phyloP scores from a whole-genome alignment of 2,329 filamentous ascomycete genomes.

The Aspergillus aculeatinus region DNA sequence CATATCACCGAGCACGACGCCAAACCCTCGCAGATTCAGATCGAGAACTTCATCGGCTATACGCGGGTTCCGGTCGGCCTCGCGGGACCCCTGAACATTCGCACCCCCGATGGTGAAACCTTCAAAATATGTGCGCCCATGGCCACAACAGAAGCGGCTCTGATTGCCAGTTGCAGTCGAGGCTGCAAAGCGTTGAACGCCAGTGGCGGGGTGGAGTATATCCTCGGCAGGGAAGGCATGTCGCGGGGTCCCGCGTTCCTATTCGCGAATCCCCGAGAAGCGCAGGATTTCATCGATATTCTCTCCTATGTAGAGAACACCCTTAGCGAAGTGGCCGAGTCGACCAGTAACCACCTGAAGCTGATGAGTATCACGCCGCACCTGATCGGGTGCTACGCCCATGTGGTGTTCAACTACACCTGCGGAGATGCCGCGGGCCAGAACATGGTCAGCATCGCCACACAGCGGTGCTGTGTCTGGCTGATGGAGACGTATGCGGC shows the following conservation, averaged over 20 bases:
- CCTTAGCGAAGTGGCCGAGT: slow-evolving; percentile 1
- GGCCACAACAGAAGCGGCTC: slow-evolving; percentile 29
- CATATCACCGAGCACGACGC: slow-evolving; percentile 5
- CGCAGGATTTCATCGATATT: slow-evolving; percentile 15
- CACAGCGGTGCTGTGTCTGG: slow-evolving; percentile 24
- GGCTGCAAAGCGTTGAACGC: slow-evolving; percentile 30
- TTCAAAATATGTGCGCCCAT: slow-evolving; percentile 26
- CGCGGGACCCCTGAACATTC: slow-evolving; percentile 7
- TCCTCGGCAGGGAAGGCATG: slow-evolving; percentile 23
- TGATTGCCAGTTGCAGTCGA: slow-evolving; percentile 31
- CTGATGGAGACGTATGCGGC: not conserved
- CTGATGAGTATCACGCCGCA: slow-evolving; percentile 16
- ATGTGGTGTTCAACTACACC: slow-evolving; percentile 24
- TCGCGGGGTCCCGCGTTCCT: slow-evolving; percentile 26
- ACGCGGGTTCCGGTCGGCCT: slow-evolving; percentile 8
- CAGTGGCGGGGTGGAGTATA: slow-evolving; percentile 16
- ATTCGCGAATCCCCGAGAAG: slow-evolving; percentile 21
- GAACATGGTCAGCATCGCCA: slow-evolving; percentile 34
- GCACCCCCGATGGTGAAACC: not conserved
- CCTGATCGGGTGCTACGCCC: slow-evolving; percentile 23
- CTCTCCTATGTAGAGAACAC: not conserved
- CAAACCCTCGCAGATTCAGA: not conserved
- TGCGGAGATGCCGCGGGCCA: slow-evolving; percentile 32
- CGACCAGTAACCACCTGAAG: slow-evolving; percentile 5
- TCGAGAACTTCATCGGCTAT: slow-evolving; percentile 14